phyloP scores from a whole-genome alignment of 164 flowering plant genomes.

The Magnolia sinica region DNA sequence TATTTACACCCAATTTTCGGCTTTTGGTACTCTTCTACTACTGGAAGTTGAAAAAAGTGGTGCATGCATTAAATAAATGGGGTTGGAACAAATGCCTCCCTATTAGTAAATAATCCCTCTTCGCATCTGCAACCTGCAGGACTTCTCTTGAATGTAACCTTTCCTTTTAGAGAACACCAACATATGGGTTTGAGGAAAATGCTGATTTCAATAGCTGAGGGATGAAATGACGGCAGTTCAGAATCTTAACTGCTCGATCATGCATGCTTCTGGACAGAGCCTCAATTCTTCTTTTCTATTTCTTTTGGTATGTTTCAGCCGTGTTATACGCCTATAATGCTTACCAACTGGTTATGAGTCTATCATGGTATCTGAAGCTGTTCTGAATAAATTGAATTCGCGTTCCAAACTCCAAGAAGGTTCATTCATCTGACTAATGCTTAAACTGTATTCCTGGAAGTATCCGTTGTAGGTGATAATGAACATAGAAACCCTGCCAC shows the following conservation, averaged over 20 bases:
- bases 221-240: not conserved
- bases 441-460: slow-evolving; percentile 64
- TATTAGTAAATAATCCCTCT: too few species aligned
- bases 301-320: not conserved
- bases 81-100: too few species aligned
- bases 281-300: not conserved
- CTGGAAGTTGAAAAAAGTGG: too few species aligned
- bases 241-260: not conserved
- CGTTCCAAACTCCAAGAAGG: slow-evolving; percentile 68
- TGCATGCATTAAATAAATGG: too few species aligned
- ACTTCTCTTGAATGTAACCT: too few species aligned
- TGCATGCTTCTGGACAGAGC: not conserved
- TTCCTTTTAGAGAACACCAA: not conserved
- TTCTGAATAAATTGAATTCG: slow-evolving; percentile 60
- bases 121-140: too few species aligned
- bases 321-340: too few species aligned
- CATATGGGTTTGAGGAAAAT: not conserved
- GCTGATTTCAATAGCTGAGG: not conserved
- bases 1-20: too few species aligned
- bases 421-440: slow-evolving; percentile 48
- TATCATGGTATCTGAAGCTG: slow-evolving; percentile 5
- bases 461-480: slow-evolving; percentile 60
- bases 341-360: not conserved
- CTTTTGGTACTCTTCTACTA: too few species aligned
- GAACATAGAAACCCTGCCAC: slow-evolving; percentile 58